Percentiles rank a stretch among this genome's conserved stretches.
Conservation (phyloP, 345 rosid species). For the Brassica rapa region DNA sequence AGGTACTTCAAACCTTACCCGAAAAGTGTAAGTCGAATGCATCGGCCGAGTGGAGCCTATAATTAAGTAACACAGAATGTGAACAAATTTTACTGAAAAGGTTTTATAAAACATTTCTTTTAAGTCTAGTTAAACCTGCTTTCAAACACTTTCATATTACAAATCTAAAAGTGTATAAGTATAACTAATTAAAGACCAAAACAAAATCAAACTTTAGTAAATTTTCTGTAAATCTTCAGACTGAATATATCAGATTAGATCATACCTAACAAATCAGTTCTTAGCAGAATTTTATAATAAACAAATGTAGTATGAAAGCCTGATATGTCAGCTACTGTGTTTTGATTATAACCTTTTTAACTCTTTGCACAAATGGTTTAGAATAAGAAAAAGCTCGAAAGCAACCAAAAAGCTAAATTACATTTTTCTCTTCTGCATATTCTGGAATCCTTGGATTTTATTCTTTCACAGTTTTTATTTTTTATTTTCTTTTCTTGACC, state of each 20-base stretch:
- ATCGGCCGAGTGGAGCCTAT: too few relatives aligned
- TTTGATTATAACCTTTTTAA: constrained; percentile 19
- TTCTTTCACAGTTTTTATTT: not conserved
- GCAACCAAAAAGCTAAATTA: constrained; percentile 34
- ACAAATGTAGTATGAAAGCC: not conserved
- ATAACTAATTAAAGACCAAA: not conserved
- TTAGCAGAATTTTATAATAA: not conserved
- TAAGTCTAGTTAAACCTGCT: not conserved
- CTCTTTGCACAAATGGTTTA: not conserved
- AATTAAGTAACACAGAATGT: not conserved
- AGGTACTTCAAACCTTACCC: too few relatives aligned
- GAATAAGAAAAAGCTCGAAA: constrained; percentile 31
- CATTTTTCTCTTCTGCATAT: constrained; percentile 22
- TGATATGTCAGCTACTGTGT: constrained; percentile 17
- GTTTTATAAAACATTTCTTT: not conserved
- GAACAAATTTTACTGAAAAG: not conserved
- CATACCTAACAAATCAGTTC: not conserved
- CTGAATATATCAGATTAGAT: not conserved
- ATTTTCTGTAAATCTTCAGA: not conserved
- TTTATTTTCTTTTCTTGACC: not conserved
- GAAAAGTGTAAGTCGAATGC: too few relatives aligned
- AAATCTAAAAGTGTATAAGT: not conserved
- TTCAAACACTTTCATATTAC: not conserved
- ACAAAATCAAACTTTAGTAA: not conserved
- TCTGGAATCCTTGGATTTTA: constrained; percentile 32